Base-by-base conservation (phyloP, 352 stramenopile genomes). In the Phytophthora sp. region DNA sequence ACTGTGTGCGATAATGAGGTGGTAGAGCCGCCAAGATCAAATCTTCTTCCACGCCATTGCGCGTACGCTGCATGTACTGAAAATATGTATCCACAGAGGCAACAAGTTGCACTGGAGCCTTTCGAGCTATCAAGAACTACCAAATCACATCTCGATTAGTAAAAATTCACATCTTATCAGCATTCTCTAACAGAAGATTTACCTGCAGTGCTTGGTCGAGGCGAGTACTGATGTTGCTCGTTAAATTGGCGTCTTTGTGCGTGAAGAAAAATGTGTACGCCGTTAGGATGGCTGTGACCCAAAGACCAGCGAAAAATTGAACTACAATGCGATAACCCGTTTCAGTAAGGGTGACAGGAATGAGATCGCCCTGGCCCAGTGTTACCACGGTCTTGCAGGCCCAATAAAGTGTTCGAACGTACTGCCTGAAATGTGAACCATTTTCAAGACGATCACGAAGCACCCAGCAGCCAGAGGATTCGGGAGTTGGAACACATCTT, bases 251-350 rank as follows among this genome's bases (percentile, higher is more conserved):
- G 32, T 92, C 81, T 63, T 83, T 87, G 52, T 84, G 70, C 15
- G 74, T 87, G 41, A 92, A 92, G 66, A 74, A 89, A 45, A 90
- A 92, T 0, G 75, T 87, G 39, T 87, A 92, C 4, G 81, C 83
- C 10, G 83, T 87, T 17, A 89, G 54, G 48, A 92, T 82, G 12
- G 79, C 72, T 1, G 83, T 92, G 11, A 83, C 83, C 81, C 83
- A 92, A 7, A 92, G 62, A 0, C 83, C 83, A 12, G 79, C 74
- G 8, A 78, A 39, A 37, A 89, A 87, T 31, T 92, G 83, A 6
- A 90, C 57, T 3, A 89, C 38, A 12, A 90, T 72, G 5, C 83
- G 70, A 52, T 92, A 92, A 1, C 58, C 41, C 2, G 83, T 92
- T 62, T 92, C 83, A 0, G 32, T 23, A 24, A 79, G 46, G 0